Conservation (phyloP, 805 yeast genomes). For the Ogataea ganodermae region DNA sequence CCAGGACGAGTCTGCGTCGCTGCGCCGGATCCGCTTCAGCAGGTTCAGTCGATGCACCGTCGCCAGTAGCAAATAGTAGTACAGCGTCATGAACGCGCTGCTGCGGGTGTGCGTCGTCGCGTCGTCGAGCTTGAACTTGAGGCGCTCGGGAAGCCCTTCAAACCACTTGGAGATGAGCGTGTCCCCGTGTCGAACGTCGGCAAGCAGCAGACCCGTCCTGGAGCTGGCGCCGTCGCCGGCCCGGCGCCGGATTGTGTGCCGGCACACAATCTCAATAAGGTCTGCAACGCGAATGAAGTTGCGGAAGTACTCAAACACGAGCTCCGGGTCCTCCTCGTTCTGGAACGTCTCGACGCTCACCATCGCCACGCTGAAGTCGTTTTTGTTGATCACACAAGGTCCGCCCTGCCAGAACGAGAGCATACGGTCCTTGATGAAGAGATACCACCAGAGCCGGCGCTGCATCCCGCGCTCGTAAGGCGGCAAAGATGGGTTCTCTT, state of each 20-base stretch:
- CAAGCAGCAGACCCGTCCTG: background rate
- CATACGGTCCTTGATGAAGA: conserved; percentile 64
- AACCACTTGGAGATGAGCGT: conserved; percentile 76
- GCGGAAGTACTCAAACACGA: conserved; percentile 5
- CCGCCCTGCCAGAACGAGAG: conserved; percentile 65
- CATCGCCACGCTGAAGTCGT: conserved; percentile 39
- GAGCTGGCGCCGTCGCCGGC: background rate
- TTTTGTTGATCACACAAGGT: conserved; percentile 63
- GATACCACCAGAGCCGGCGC: conserved; percentile 71
- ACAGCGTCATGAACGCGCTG: conserved; percentile 61
- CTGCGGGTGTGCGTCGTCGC: conserved; percentile 41
- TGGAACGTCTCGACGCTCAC: conserved; percentile 54
- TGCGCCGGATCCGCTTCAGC: conserved; percentile 30
- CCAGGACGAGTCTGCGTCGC: conserved; percentile 48
- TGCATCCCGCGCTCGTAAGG: conserved; percentile 42
- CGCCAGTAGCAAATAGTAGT: conserved; percentile 67
- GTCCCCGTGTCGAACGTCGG: conserved; percentile 55
- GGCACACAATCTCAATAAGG: conserved; percentile 13
- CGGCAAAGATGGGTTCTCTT: conserved; percentile 6
- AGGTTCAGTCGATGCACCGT: conserved; percentile 49
- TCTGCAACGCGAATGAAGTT: conserved; percentile 17
- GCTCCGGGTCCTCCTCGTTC: conserved; percentile 3
- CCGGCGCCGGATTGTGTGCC: background rate
- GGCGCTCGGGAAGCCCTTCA: conserved; percentile 57
- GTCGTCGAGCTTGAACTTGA: conserved; percentile 59